Evolutionary conservation across 441 rosid genomes (phyloP).

Genomic region (Gossypium davidsonii): DNA sequence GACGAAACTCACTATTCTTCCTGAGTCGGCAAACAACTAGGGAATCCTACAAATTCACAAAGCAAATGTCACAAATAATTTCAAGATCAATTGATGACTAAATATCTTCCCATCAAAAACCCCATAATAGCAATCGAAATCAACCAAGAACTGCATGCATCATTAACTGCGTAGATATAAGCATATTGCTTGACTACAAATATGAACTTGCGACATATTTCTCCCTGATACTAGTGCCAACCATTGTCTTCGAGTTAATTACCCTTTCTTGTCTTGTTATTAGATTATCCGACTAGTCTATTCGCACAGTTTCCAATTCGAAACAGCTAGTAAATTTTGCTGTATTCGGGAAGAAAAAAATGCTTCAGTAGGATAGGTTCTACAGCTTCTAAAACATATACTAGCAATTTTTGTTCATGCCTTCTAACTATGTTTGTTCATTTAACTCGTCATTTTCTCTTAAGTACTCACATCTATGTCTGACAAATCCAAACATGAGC

Average conservation of each 20-base stretch:
- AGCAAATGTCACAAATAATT: not conserved
- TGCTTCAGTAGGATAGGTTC: not conserved
- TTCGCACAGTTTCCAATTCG: not conserved
- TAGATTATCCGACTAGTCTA: not conserved
- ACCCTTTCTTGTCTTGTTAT: not conserved
- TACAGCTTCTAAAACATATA: not conserved
- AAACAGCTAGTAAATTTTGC: not conserved
- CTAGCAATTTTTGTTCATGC: not conserved
- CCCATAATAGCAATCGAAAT: not conserved
- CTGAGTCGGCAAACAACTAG: constrained; percentile 70
- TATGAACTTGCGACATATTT: not conserved
- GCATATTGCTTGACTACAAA: not conserved
- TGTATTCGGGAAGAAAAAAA: not conserved
- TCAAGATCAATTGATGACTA: not conserved
- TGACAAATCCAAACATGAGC: not conserved
- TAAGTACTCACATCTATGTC: not conserved
- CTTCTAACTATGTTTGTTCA: too few species aligned
- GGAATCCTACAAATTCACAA: constrained; percentile 41
- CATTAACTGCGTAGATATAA: not conserved
- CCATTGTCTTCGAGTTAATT: not conserved
- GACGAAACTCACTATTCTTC: constrained; percentile 45
- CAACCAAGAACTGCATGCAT: not conserved
- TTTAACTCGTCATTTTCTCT: not conserved
- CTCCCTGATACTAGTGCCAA: not conserved
- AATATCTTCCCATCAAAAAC: not conserved